Evolutionary conservation across 805 yeast genomes (phyloP).

Genomic region (Saturnispora ahearnii): DNA sequence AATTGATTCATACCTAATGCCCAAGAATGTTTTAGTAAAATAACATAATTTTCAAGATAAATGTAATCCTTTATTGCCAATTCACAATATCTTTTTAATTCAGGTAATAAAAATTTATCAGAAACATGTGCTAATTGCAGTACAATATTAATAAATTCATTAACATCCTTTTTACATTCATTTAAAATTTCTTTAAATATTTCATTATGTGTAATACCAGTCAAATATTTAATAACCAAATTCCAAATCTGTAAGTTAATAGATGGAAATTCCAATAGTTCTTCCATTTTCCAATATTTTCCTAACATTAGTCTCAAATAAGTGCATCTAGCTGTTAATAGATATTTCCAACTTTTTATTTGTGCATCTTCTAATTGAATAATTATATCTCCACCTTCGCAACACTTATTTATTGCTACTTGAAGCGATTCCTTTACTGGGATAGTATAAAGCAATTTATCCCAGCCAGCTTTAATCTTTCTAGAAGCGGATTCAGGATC

Average conservation of each 20-base stretch:
- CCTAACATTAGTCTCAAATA: constrained; percentile 56
- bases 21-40: constrained; percentile 47
- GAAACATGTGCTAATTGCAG: constrained; percentile 52
- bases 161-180: background rate
- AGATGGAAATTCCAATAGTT: constrained; percentile 29
- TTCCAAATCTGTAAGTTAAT: constrained; percentile 36
- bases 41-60: constrained; percentile 48
- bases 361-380: constrained; percentile 41
- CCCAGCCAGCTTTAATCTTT: constrained; percentile 10
- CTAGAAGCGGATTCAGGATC: background rate
- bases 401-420: background rate
- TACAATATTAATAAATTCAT: constrained; percentile 42
- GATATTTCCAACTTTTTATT: constrained; percentile 38
- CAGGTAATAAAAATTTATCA: constrained; percentile 54
- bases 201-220: constrained; percentile 40
- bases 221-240: constrained; percentile 44
- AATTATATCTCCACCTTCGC: constrained; percentile 30
- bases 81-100: constrained; percentile 55
- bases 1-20: constrained; percentile 44
- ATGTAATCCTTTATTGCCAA: constrained; percentile 48
- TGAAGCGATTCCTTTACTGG: background rate
- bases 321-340: constrained; percentile 49
- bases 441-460: constrained; percentile 9
- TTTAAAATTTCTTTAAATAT: constrained; percentile 28
- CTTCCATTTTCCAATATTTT: constrained; percentile 37